These are phyloP conservation scores for Hyaloperonospora arabidopsidis DNA, from an alignment of 352 stramenopile species.

Conservation along the genomic window DNA sequence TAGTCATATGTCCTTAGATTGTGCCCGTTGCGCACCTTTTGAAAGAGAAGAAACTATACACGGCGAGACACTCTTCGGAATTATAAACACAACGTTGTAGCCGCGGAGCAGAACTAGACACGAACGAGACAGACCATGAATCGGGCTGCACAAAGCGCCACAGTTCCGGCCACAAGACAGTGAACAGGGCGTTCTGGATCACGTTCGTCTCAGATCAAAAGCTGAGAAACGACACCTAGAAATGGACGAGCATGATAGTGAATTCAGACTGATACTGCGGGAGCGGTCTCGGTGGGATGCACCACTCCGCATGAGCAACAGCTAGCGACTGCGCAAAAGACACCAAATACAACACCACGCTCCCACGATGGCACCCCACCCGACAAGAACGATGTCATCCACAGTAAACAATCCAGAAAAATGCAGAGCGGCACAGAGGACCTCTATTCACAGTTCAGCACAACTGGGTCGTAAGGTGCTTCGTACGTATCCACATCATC, in stretches of 20 bases:
- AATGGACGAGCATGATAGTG: no score
- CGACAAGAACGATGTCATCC: constrained; percentile 10
- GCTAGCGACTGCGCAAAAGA: no score
- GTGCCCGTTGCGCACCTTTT: constrained; percentile 46
- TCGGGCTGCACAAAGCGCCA: constrained; percentile 9
- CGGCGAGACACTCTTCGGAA: constrained; percentile 61
- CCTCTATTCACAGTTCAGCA: constrained; percentile 23
- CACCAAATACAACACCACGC: no score
- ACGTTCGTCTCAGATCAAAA: no score
- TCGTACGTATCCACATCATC: constrained; percentile 20
- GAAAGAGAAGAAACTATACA: constrained; percentile 60
- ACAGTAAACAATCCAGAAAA: constrained; percentile 38
- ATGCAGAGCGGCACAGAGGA: constrained; percentile 24
- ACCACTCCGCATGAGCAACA: no score
- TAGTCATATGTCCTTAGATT: no score
- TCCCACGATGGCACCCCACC: neutral
- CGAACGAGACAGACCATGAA: constrained; percentile 16
- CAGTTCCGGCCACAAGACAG: constrained; percentile 1
- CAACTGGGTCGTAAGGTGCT: constrained; percentile 20
- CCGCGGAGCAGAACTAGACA: constrained; percentile 57
- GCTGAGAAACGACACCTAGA: no score
- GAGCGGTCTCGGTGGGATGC: neutral
- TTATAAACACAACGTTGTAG: constrained; percentile 66
- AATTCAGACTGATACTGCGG: constrained; percentile 3
- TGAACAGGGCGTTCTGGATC: neutral